Evolutionary conservation across 179 eudicot species (phyloP).

Genomic region (Heliamphora ciliata): DNA sequence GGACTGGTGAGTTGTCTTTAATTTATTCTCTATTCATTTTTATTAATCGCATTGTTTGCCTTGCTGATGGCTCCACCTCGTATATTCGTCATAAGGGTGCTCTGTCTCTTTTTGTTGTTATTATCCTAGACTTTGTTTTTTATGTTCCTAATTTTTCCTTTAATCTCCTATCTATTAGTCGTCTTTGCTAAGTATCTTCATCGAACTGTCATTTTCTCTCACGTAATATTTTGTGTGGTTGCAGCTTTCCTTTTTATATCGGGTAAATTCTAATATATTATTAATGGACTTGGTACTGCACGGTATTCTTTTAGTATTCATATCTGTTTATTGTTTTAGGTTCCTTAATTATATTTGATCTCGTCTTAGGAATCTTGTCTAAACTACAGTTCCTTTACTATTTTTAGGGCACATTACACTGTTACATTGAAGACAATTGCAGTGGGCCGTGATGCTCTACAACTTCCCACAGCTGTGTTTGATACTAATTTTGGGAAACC

Average conservation of each 20-base stretch:
- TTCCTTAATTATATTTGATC: constrained; percentile 13
- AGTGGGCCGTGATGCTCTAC: constrained; percentile 50
- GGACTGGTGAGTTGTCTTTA: too few species aligned
- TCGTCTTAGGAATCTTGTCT: constrained; percentile 5
- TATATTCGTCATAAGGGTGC: too few species aligned
- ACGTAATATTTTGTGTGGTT: constrained; percentile 5
- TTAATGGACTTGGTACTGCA: neutral
- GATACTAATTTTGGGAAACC: constrained; percentile 25
- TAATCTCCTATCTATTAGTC: too few species aligned
- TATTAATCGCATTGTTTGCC: too few species aligned
- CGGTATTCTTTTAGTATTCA: neutral
- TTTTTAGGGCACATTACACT: constrained; percentile 76
- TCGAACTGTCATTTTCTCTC: neutral
- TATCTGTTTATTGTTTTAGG: neutral
- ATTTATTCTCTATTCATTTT: too few species aligned
- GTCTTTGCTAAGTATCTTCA: too few species aligned
- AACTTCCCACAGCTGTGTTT: constrained; percentile 34
- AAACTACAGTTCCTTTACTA: constrained; percentile 16
- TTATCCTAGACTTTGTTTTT: too few species aligned
- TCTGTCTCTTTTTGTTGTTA: too few species aligned
- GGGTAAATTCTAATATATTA: neutral
- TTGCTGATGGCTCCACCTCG: too few species aligned
- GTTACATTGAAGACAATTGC: constrained; percentile 53
- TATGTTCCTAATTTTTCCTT: too few species aligned
- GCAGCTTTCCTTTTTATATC: neutral